Evolutionary conservation across 352 stramenopile genomes (phyloP), one percentile per base, ranked within the genome.

Genomic region (Aphanomyces cochlioides): DNA sequence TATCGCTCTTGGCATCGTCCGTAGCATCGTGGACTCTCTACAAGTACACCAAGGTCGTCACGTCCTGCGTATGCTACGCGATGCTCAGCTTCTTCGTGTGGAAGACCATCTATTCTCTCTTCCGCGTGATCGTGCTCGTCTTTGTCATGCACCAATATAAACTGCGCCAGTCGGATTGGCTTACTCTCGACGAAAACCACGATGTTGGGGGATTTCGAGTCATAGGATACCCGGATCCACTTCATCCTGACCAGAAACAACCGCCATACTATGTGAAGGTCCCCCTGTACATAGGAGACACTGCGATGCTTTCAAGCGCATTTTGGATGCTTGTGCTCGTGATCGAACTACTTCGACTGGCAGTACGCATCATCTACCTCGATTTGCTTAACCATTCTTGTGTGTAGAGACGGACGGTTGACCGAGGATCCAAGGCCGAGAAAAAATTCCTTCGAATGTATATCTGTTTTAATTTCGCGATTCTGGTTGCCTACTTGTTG

Each of bases 321-420:
- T 53, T 40, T 40, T 69, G 63, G 63, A 69, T 69, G 63, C 37
- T 69, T 7, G 38, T 69, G 28, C 28, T 69, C 21, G 63, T 69
- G 8, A n/a, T 59, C 2, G 63, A 69, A 36, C 63, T 69, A 15
- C 34, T 69, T 2, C 63, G 63, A 17, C 34, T 69, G 1, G 63
- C 38, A 36, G 59, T 67, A 57, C 36, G 17, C 21, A 67, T 28
- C 28, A 28, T 13, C n/a, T 67, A 1, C 19, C 7, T 17, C 54
- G 17, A 41, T 21, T 1, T 17, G 1, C 54, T n/a, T 61, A 19
- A 1, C 8, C 15, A n/a, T 19, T 12, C 19, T 36, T 58, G 50
- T 47, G 8, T 47, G 57, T 57, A 70, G 64, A 70, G 60, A 61
- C 58, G 17, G 8, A 70, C 64, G 5, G 50, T 70, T 8, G 64